These are phyloP conservation scores for Colletotrichum falcatum DNA, from an alignment of 2,329 filamentous ascomycete species.

Conservation along the genomic window DNA sequence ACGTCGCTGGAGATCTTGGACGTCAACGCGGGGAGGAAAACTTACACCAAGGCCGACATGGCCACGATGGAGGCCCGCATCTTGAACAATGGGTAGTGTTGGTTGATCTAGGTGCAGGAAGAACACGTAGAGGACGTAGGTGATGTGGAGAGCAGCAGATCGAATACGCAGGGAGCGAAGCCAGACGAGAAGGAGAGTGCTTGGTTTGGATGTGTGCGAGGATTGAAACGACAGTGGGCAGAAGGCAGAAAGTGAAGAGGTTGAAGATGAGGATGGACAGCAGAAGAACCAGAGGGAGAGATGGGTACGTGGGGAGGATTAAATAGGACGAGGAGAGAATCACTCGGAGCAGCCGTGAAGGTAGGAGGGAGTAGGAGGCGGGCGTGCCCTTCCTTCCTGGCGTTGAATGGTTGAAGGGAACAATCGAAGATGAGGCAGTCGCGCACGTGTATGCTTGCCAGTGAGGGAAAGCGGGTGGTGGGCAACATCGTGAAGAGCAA, in stretches of 20 bases:
- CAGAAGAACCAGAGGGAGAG: background rate
- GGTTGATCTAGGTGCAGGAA: slow-evolving; percentile 34
- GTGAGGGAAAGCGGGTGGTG: background rate
- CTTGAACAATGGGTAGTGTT: slow-evolving; percentile 43
- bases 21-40: slow-evolving; percentile 8
- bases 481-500: background rate
- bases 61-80: slow-evolving; percentile 57
- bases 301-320: background rate
- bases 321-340: slow-evolving; percentile 4
- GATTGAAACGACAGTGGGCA: slow-evolving; percentile 29
- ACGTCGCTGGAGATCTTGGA: slow-evolving; percentile 25
- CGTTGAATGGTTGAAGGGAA: background rate
- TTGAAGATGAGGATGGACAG: slow-evolving; percentile 11
- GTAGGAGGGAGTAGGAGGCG: background rate
- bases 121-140: slow-evolving; percentile 16
- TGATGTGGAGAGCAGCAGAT: slow-evolving; percentile 29
- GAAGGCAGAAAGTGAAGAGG: slow-evolving; percentile 22
- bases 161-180: slow-evolving; percentile 35
- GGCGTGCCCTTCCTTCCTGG: background rate
- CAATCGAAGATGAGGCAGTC: background rate
- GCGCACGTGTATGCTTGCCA: background rate
- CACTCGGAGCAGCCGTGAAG: background rate
- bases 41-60: slow-evolving; percentile 53
- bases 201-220: background rate
- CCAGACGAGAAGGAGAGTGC: slow-evolving; percentile 25